Base-by-base conservation (phyloP, 148 eudicot species). In the Drosera capensis region DNA sequence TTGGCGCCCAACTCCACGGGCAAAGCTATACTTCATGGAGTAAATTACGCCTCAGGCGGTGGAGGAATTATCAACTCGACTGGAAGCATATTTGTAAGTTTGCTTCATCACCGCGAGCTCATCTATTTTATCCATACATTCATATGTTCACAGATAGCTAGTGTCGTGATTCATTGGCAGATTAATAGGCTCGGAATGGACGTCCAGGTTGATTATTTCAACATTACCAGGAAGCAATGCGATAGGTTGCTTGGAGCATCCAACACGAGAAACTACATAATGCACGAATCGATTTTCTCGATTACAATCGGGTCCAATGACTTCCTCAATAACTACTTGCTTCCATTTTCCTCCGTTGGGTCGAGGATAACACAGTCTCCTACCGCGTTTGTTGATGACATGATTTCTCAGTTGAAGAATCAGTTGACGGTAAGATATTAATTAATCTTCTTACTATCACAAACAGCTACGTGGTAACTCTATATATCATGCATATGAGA, bases 41-140 rank as follows among this genome's bases (percentile, higher is more conserved):
- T 90, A 1, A 90, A 90, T 43, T 90, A 90, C 42, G 97, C 97
- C 19, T 90, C 97, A 0, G 97, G 99, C 19, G 99, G 93, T 18
- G 99, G 85, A 45, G 99, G 99, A 35, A 80, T 90, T 23, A 55
- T 90, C 54, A 90, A 90, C 38, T 93, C 74, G 25, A 84, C 95
- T 1, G 99, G 99, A 53, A 71, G 88, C 31, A 70, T 90, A 37
- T 90, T 90, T 60, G 99, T 90, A 68, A 67, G 87, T n/a, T 0
- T 28, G 20, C 9, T 8, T 8, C 1, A 9, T 15, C 1, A 25
- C 16, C n/a, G 16, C 28, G 19, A 25, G 18, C 14, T 7, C 4
- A 20, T 14, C n/a, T n/a, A n/a, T n/a, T n/a, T n/a, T n/a, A n/a
- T n/a, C n/a, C n/a, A n/a, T n/a, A n/a, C n/a, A n/a, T n/a, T n/a